Conservation (phyloP, 345 rosid species). For the Acer negundo region DNA sequence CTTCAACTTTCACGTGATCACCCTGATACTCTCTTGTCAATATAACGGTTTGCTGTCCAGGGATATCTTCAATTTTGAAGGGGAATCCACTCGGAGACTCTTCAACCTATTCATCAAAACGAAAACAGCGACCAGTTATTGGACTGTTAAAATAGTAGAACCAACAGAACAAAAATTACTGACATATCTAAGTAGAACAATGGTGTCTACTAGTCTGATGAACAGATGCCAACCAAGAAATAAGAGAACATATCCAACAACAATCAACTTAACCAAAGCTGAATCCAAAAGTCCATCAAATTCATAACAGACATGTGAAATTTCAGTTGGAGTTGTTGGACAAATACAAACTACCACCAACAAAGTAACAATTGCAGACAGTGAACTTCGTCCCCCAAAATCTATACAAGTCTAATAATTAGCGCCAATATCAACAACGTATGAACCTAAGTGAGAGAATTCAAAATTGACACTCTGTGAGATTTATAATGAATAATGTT, state of each 20-base stretch:
- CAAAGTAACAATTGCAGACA: not conserved
- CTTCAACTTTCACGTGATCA: slow-evolving; percentile 69
- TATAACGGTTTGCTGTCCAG: slow-evolving; percentile 58
- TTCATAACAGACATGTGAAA: not conserved
- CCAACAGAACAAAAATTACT: not conserved
- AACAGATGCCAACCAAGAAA: not conserved
- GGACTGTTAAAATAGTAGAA: not conserved
- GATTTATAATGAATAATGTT: too few species aligned
- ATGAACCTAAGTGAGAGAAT: too few species aligned
- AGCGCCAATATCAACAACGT: too few species aligned
- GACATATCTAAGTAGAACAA: slow-evolving; percentile 2
- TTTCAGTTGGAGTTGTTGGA: not conserved
- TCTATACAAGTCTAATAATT: not conserved
- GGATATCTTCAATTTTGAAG: slow-evolving; percentile 71
- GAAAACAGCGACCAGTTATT: not conserved
- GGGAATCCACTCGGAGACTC: slow-evolving; percentile 69
- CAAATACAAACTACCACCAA: not conserved
- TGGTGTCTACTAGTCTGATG: not conserved
- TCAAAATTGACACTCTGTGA: too few species aligned
- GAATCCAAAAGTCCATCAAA: not conserved
- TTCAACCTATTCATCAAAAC: slow-evolving; percentile 44
- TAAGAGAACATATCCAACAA: not conserved
- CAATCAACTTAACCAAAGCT: not conserved
- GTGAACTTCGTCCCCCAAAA: not conserved
- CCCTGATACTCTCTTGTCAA: slow-evolving; percentile 71